Base-by-base conservation (phyloP, 352 stramenopile genomes). In the Phytopythium helicoides region DNA sequence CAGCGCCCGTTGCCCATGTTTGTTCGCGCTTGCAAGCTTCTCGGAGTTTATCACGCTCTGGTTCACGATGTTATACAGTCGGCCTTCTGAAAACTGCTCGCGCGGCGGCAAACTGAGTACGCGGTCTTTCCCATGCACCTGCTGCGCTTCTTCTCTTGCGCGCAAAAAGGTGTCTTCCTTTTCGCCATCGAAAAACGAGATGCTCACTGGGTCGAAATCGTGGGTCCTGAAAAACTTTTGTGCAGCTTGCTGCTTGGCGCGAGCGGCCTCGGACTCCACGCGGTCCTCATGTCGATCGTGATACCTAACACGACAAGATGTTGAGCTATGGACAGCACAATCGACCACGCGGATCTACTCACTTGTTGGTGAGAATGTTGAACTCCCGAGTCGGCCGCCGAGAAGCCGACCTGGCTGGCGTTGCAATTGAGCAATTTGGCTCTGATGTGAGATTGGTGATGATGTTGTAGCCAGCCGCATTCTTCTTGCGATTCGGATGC, bases 351-450 rank as follows among this genome's bases (percentile, higher is more conserved):
- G 41, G 31, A 51, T 19, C 7, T 42, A 25, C 65, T 47, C 63
- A 90, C 71, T 90, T 84, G 70, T 90, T 90, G 23, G 70, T 85
- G 38, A 90, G 68, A 35, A 90, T 86, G 53, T 81, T 88, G 56
- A 88, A 90, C 28, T 86, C 76, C 6, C 76, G 76, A 16, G 56
- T 66, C 14, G 74, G 60, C 25, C 78, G 71, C 44, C 54, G 61
- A 7, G 63, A 69, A 39, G 63, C 53, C 28, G 58, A 65, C 26
- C 48, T 22, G 34, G 50, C 34, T 18, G 53, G 33, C 19, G 35
- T 25, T 4, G 21, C 21, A 44, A 49, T 49, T 50, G 25, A 41
- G 9, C 18, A 11, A 39, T 31, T 54, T 23, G 48, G 56, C 33
- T 52, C 47, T 16, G 66, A 19, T n/a, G 66, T 33, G 37, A 65